Base-by-base conservation (phyloP, 371 early-diverging fungal genomes). In the Mortierella sp. region DNA sequence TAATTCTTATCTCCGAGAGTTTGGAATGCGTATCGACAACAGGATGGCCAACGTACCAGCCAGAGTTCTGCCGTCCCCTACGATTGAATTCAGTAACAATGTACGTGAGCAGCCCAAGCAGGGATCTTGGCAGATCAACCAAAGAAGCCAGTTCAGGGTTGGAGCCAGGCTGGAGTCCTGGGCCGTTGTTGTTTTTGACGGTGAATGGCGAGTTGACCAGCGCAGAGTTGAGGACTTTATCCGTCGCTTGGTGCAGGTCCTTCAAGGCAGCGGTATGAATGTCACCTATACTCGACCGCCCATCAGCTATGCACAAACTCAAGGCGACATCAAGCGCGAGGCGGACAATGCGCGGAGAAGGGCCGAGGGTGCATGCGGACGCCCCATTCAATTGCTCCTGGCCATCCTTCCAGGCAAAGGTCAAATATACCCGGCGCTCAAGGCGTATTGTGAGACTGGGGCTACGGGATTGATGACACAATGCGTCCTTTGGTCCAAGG, bases 111-210 rank as follows among this genome's bases (percentile, higher is more conserved):
- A 81, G 8, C 94, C 94, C 0, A 58, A 78, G 0, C 75, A 76
- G 48, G 94, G 94, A 4, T 80, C 88, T 1, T 94, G 94, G 94
- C 49, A 67, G 28, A 21, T 63, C 9, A 49, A 91, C 68, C 82
- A 91, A 60, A 80, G 84, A 27, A 86, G 86, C 69, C 86, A 88
- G 67, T 80, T 86, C 17, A 78, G 72, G n/a, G 70, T 81, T 7
- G 87, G 89, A 23, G 82, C 69, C 4, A 80, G 79, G 24, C 69
- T 93, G 28, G 64, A 81, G 11, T 83, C 84, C 23, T 92, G 93
- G 93, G 81, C 80, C 19, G 84, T 94, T 19, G 78, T 92, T 4
- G 80, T 85, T 7, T 75, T 79, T 17, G 83, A 76, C 24, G 55
- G 62, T 62, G 64, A 71, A 23, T 17, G 55, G 21, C 32, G 56